Evolutionary conservation across 352 stramenopile species (phyloP).

Genomic region (Phytopythium litorale): DNA sequence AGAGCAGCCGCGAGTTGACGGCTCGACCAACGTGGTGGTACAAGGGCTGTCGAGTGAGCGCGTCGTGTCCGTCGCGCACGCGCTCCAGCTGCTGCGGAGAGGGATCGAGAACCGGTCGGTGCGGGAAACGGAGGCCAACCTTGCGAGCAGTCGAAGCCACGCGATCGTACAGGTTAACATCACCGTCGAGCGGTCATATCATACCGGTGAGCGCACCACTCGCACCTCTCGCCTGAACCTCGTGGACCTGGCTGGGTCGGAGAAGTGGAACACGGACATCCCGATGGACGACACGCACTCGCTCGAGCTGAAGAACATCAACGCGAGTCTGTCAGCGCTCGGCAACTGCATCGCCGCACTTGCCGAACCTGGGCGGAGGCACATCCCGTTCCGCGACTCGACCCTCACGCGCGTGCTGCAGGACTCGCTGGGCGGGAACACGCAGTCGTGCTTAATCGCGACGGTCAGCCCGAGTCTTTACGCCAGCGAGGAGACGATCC

Average conservation of each 20-base stretch:
- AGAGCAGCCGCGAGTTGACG: constrained; percentile 52
- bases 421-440: constrained; percentile 77
- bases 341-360: constrained; percentile 91
- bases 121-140: constrained; percentile 84
- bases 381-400: constrained; percentile 90
- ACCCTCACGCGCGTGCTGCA: constrained; percentile 87
- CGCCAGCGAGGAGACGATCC: constrained; percentile 62
- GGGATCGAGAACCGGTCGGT: constrained; percentile 62
- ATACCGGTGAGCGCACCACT: not conserved
- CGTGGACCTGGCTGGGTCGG: constrained; percentile 72
- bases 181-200: constrained; percentile 18
- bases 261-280: constrained; percentile 83
- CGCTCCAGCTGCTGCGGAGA: constrained; percentile 45
- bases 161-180: constrained; percentile 90
- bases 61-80: constrained; percentile 37
- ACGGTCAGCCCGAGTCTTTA: constrained; percentile 48
- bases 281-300: constrained; percentile 70
- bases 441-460: constrained; percentile 65
- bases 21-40: constrained; percentile 47
- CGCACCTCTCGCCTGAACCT: constrained; percentile 64
- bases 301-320: constrained; percentile 89
- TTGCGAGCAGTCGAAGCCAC: constrained; percentile 86
- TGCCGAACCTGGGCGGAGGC: constrained; percentile 66
- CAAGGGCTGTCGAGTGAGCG: constrained; percentile 55
- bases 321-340: constrained; percentile 86